Evolutionary conservation across 768 basidiomycete species (phyloP), one percentile per base, ranked within the genome.

Genomic region (Wakefieldia striispora): DNA sequence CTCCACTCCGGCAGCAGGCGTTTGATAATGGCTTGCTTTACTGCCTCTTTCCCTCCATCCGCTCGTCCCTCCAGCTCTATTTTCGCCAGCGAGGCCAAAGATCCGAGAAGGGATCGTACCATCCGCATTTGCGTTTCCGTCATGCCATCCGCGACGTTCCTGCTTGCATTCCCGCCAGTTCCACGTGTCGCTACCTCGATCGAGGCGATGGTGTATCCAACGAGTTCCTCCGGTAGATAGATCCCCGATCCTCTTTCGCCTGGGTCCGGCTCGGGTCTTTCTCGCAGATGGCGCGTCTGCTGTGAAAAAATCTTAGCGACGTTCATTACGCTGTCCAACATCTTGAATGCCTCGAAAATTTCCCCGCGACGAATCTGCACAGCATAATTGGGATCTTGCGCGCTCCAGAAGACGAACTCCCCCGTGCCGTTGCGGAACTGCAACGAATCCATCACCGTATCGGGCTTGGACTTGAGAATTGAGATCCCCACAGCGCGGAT

Each of bases 1-100:
- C 88, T 93, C 91, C 92, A 95, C 68, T 95, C 93, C 1, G 94
- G 92, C 29, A 95, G 64, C 21, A 97, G 71, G 16, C 94, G 81
- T 58, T 95, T 95, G 70, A 95, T 84, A 58, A 97, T 86, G 0
- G 88, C 88, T 53, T 90, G 91, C 35, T 85, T 80, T 45, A 92
- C 78, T 4, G 84, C 83, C 49, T 89, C 86, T 35, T 81, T 76
- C 4, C 88, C 88, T 56, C 88, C 87, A 57, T 91, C 88, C 0
- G 79, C 75, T 37, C 86, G 71, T 29, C 75, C 78, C 59, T 81
- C 83, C 69, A 92, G 86, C 51, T 88, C 82, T 40, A 89, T 63
- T 23, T 72, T 78, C 0, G 82, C 81, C 20, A 93, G 71, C 51
- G 79, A 82, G 20, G 76, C 77, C 48, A 98, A 69, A 53, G 83